Evolutionary conservation across 768 basidiomycete species (phyloP), one percentile per base, ranked within the genome.

Genomic region (Termitomyces sp.): DNA sequence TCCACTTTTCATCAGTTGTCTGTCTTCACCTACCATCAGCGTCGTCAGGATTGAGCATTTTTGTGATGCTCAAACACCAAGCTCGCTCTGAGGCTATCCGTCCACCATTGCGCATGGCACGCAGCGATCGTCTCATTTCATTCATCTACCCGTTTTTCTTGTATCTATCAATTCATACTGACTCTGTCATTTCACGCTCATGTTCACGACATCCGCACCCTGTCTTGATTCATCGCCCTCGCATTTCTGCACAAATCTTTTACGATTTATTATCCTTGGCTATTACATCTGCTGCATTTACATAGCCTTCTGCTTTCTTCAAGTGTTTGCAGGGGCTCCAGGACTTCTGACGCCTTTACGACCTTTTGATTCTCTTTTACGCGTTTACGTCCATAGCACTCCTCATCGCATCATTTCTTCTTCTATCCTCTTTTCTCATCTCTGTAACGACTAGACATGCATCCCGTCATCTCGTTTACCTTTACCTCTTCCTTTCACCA

Each of bases 361-460:
- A 64, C 63, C 18, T 56, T 64, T 59, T 54, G 58, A 55, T 61
- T 57, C 28, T 46, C 59, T 18, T 61, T 61, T 54, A 63, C 58
- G 45, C 53, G 49, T 24, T 56, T 56, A 62, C 58, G 57, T 62
- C 54, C 61, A 46, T 40, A 33, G 32, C 48, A 26, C 53, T 65
- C 52, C 44, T 58, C 53, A 53, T 56, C 33, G 51, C 51, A 54
- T 61, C 49, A 51, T 54, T 52, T 54, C 38, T 36, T 51, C 26
- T 18, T 38, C 16, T 26, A 54, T 57, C 16, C 50, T 43, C 43
- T 57, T 52, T 46, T 57, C 66, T 68, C 68, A 72, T 70, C 70
- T 62, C 59, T 84, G 85, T 86, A 87, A 86, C 80, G 81, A 85
- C 80, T 86, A 87, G 84, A 87, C 78, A 86, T 83, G 80, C 81